These are phyloP conservation scores for Coprinellus micaceus DNA, from an alignment of 768 basidiomycete species.

Conservation along the genomic window DNA sequence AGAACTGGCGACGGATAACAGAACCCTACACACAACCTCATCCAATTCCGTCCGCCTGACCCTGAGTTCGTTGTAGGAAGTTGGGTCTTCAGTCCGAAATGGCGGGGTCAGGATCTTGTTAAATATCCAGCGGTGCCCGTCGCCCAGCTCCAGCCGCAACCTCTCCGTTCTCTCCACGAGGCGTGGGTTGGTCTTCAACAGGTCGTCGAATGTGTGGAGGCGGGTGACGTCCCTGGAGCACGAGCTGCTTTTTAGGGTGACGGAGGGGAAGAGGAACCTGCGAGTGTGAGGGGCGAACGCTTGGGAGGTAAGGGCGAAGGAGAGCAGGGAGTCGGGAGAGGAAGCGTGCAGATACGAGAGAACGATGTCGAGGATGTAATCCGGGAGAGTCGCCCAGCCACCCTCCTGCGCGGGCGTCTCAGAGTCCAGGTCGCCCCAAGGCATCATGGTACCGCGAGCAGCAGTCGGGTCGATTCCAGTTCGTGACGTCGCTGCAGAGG, in stretches of 20 bases:
- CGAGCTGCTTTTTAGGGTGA: neutral
- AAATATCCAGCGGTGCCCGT: slow-evolving; percentile 2
- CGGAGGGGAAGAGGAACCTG: neutral
- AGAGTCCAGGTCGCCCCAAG: too few species aligned
- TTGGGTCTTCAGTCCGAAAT: neutral
- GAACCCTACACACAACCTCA: neutral
- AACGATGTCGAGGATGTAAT: neutral
- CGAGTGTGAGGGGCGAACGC: neutral
- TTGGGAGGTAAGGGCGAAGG: neutral
- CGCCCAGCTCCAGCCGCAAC: neutral
- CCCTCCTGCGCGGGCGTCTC: neutral
- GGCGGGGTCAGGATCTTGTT: neutral
- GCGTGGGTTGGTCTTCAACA: neutral
- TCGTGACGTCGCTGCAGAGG: too few species aligned
- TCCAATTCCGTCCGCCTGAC: neutral
- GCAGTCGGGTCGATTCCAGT: too few species aligned
- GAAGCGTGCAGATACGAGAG: neutral
- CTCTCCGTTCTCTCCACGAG: neutral
- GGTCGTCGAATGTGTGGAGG: neutral
- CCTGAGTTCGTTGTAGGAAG: neutral
- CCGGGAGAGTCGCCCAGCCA: neutral
- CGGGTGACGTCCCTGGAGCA: neutral
- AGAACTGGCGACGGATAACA: neutral
- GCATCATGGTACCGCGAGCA: too few species aligned
- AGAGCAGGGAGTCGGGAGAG: neutral